Base-by-base conservation (phyloP, 495 filamentous ascomycete species). In the Pyrenula massariospora region DNA sequence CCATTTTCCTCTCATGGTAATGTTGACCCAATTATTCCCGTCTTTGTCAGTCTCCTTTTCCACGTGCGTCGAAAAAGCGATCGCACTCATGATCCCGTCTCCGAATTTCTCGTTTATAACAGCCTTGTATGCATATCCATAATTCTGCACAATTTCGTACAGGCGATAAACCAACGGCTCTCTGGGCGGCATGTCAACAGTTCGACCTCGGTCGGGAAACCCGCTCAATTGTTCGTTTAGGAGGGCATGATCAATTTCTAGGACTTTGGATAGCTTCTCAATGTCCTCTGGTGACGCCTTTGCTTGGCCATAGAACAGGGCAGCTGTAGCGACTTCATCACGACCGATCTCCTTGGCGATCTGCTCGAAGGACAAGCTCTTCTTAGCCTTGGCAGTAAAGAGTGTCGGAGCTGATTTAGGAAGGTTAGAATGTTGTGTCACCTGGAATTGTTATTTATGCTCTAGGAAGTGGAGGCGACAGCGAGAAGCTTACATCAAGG, bases 61-160 rank as follows among this genome's bases (percentile, higher is more conserved):
- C 12, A 98, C 88, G 70, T 90, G 91, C 0, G 91, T 94, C 47
- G 83, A 85, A 66, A 98, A 98, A 5, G 84, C 81, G 66, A 98
- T 96, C 0, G 92, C 93, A 65, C 89, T 95, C 93, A 98, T 96
- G 64, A 98, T 98, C 0, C 93, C 93, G 70, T 98, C 93, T 0
- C 93, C 93, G 73, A 98, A 96, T 76, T 96, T 98, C 81, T 98
- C 93, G 66, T 98, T 98, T 68, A 98, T 68, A 10, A 98, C 77
- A 5, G 90, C 92, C 79, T 97, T 97, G 70, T 93, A 96, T 22
- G 93, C 88, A 69, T 94, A 93, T 3, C 93, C 93, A 66, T 97
- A 98, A 66, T 95, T 98, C 80, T 96, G 91, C 64, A 98, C 86
- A 68, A 97, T 89, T 77, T 98, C 93, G 70, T 89, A 98, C 56